These are phyloP conservation scores for Dothiorella sarmentorum DNA, from an alignment of 2,329 filamentous ascomycete genomes.

Conservation along the genomic window DNA sequence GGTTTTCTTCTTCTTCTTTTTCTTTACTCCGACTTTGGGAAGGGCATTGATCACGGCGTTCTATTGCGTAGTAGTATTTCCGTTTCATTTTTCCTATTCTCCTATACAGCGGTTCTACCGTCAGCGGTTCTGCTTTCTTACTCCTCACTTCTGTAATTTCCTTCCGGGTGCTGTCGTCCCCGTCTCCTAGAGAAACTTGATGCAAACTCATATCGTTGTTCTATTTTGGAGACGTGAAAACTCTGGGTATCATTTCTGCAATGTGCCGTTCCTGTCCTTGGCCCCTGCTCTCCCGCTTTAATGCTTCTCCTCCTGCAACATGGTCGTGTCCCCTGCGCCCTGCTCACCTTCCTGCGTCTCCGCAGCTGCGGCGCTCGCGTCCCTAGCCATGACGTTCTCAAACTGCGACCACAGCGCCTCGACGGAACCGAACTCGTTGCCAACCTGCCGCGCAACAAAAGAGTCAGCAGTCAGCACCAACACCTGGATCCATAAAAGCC, in stretches of 20 bases:
- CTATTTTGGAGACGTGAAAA: neutral
- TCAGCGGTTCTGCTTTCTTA: neutral
- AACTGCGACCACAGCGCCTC: constrained; percentile 97
- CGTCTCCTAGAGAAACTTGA: neutral
- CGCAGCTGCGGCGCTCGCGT: constrained; percentile 19
- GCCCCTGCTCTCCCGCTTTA: constrained; percentile 17
- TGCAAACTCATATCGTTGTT: neutral
- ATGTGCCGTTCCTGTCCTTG: neutral
- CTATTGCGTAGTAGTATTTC: constrained; percentile 14
- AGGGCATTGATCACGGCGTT: constrained; percentile 19
- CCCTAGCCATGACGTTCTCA: constrained; percentile 83
- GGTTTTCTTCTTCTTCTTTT: neutral
- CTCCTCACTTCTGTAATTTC: constrained; percentile 11
- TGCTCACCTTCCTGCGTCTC: constrained; percentile 25
- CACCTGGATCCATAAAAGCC: too few species aligned
- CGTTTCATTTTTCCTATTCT: constrained; percentile 19
- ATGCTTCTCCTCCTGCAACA: neutral
- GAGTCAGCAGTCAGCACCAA: constrained; percentile 3
- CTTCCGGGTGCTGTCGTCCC: neutral
- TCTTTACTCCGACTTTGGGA: neutral
- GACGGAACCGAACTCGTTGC: constrained; percentile 95
- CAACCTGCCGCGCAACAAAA: constrained; percentile 55
- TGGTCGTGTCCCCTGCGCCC: constrained; percentile 18
- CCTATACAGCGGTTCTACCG: neutral
- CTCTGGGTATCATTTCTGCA: neutral